Evolutionary conservation across 139 green algal species (phyloP).

Genomic region (Chlamydomonas asymmetrica): DNA sequence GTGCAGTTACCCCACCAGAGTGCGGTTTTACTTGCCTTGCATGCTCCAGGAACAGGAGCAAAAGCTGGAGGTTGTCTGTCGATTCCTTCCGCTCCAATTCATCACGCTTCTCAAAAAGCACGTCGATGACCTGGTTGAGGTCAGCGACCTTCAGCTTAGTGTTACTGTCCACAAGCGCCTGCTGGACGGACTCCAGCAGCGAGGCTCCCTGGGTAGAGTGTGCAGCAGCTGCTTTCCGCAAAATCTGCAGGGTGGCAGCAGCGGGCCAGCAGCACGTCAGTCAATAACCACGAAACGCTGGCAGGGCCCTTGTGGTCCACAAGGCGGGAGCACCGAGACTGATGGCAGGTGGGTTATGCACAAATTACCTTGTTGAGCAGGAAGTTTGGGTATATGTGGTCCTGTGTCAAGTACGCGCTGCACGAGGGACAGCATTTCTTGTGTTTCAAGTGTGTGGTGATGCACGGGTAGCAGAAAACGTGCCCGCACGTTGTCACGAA

Average conservation of each 20-base stretch:
- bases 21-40: constrained; percentile 58
- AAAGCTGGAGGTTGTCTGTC: constrained; percentile 63
- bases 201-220: background rate
- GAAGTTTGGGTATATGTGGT: constrained; percentile 82
- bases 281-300: background rate
- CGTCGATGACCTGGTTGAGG: constrained; percentile 58
- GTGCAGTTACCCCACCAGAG: background rate
- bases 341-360: too few relatives aligned
- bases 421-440: constrained; percentile 74
- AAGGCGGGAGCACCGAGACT: too few relatives aligned
- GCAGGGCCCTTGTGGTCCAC: too few relatives aligned
- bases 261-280: background rate
- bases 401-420: constrained; percentile 56
- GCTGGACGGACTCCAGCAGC: constrained; percentile 24
- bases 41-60: constrained; percentile 79
- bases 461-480: constrained; percentile 83
- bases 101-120: constrained; percentile 49
- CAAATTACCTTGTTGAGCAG: constrained; percentile 74
- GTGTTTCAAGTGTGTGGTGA: constrained; percentile 67
- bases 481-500: constrained; percentile 86
- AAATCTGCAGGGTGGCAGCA: background rate
- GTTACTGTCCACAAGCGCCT: constrained; percentile 19
- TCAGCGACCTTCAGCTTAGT: constrained; percentile 21
- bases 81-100: constrained; percentile 54
- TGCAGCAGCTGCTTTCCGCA: constrained; percentile 11